Base-by-base conservation (phyloP, 2,329 filamentous ascomycete species). In the Dactylellina parvicollis region DNA sequence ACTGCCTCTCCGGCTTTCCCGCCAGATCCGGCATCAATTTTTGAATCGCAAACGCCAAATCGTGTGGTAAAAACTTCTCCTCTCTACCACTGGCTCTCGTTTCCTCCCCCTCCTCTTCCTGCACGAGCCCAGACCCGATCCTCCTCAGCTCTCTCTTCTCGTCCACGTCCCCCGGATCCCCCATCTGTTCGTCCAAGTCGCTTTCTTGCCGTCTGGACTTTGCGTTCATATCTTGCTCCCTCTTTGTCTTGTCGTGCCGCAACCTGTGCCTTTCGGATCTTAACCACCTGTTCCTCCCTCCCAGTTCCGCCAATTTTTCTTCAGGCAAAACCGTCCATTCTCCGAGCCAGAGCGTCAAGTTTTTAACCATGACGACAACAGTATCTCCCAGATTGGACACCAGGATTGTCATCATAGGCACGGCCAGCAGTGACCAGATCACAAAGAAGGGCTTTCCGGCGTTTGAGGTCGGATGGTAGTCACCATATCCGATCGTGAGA, bases 381-480 rank as follows among this genome's bases (percentile, higher is more conserved):
- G 93, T 97, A 77, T 96, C 90, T 22, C 90, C 91, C 70, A 95
- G 90, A 76, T 93, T 90, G 9, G 88, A 90, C 75, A 96, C 90
- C 10, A 97, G 85, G 16, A 96, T 89, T 0, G 93, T 96, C 86
- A 93, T 93, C 1, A 91, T 93, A 0, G 93, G 93, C 2, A 96
- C 84, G 0, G 92, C 92, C 24, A 96, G 85, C 0, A 97, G 80
- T 12, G 89, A 91, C 93, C 93, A 97, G 64, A 96, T 89, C n/a
- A 97, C 91, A 77, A 96, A 97, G 79, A 96, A 96, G 0, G 91
- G 87, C 61, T 91, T 89, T 0, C 91, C 92, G 0, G 88, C 85
- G 75, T 92, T 93, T 1, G 89, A 91, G n/a, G 88, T 83, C 0
- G 92, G 92, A 0, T 88, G 87, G 3, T 89, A 80, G 76, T 96